These are phyloP conservation scores for Diplogelasinospora grovesii DNA, from an alignment of 495 filamentous ascomycete species.

Conservation along the genomic window DNA sequence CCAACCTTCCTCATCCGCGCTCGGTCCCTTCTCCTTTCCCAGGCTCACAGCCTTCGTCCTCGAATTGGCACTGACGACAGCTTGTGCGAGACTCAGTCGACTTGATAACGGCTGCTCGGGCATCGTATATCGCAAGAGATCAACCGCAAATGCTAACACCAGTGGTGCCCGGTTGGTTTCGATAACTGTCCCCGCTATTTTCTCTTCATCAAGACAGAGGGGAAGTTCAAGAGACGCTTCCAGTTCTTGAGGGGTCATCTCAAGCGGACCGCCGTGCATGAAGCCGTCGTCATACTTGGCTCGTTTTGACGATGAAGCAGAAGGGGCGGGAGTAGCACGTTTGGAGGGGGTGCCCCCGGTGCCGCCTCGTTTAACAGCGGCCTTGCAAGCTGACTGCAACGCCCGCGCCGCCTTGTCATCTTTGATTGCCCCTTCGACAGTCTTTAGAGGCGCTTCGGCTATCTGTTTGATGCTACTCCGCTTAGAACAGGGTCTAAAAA, in stretches of 20 bases:
- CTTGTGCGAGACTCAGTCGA: slow-evolving; percentile 69
- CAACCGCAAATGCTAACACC: slow-evolving; percentile 72
- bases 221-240: slow-evolving; percentile 64
- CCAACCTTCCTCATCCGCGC: slow-evolving; percentile 65
- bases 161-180: slow-evolving; percentile 75
- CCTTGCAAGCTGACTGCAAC: slow-evolving; percentile 63
- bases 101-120: slow-evolving; percentile 78
- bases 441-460: slow-evolving; percentile 48
- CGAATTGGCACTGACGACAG: slow-evolving; percentile 71
- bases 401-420: slow-evolving; percentile 67
- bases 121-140: slow-evolving; percentile 69
- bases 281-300: slow-evolving; percentile 31
- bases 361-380: slow-evolving; percentile 40
- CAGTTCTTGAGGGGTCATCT: slow-evolving; percentile 52
- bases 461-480: slow-evolving; percentile 56
- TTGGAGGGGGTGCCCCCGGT: slow-evolving; percentile 25
- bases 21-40: slow-evolving; percentile 59
- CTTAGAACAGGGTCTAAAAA: too few relatives aligned
- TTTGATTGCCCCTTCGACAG: slow-evolving; percentile 52
- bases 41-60: slow-evolving; percentile 66
- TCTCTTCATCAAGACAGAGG: slow-evolving; percentile 47
- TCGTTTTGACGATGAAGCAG: slow-evolving; percentile 33
- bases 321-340: slow-evolving; percentile 21
- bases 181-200: slow-evolving; percentile 50
- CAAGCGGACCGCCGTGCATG: slow-evolving; percentile 26